A percentile compares a stretch with the other conserved stretches of the same genome.
Evolutionary conservation across 2,329 filamentous ascomycete genomes (phyloP).

Genomic region (Geosmithia flava): DNA sequence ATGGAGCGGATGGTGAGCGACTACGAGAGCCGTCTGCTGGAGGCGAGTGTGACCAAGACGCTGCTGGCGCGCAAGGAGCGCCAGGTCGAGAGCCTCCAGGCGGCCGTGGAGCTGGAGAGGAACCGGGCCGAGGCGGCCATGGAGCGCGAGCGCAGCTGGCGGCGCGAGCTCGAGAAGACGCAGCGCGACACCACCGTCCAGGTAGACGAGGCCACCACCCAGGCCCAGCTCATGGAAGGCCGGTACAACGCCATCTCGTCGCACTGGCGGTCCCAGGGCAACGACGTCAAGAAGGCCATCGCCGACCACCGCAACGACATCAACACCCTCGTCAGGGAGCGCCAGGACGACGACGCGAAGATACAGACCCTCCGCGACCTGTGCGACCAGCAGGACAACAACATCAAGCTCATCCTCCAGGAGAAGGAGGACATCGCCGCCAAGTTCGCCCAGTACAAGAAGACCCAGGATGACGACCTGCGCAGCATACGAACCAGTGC

Average conservation of each 20-base stretch:
- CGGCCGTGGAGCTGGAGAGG: conserved; percentile 51
- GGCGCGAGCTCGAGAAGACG: conserved; percentile 49
- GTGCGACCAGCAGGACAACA: conserved; percentile 60
- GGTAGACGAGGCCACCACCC: conserved; percentile 52
- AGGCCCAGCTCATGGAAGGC: conserved; percentile 56
- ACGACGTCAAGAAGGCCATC: conserved; percentile 42
- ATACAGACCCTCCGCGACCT: conserved; percentile 54
- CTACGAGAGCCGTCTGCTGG: conserved; percentile 56
- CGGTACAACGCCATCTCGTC: conserved; percentile 55
- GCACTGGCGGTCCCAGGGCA: conserved; percentile 55
- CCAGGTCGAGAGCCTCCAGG: conserved; percentile 57
- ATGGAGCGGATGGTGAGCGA: conserved; percentile 57
- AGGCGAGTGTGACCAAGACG: conserved; percentile 59
- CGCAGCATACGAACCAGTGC: conserved; percentile 46
- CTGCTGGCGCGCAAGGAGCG: conserved; percentile 61
- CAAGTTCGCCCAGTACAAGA: conserved; percentile 53
- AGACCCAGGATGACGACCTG: conserved; percentile 48
- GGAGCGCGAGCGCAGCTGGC: conserved; percentile 48
- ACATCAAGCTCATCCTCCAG: conserved; percentile 45
- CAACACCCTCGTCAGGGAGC: conserved; percentile 37
- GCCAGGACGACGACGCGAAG: conserved; percentile 47
- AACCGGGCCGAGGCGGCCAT: conserved; percentile 46
- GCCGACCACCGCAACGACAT: conserved; percentile 40
- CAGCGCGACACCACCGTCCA: conserved; percentile 46
- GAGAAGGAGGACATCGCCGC: conserved; percentile 50